Evolutionary conservation across 805 yeast genomes (phyloP).

Genomic region (Clavispora phyllophila): DNA sequence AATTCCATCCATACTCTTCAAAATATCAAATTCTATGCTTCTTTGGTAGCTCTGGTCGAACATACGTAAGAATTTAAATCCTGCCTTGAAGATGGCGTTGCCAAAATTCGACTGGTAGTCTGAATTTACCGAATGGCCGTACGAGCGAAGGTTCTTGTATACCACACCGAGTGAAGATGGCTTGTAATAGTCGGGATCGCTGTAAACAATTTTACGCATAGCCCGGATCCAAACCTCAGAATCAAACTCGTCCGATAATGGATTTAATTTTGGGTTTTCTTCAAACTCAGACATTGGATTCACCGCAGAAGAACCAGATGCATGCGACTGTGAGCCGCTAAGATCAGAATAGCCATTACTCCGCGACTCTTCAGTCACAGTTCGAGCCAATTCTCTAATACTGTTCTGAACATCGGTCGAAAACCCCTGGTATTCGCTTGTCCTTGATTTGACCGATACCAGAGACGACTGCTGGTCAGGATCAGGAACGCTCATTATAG

Average conservation of each 20-base stretch:
- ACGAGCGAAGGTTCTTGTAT: slow-evolving; percentile 10
- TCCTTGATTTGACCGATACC: not conserved
- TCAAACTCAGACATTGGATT: slow-evolving; percentile 2
- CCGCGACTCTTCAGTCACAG: not conserved
- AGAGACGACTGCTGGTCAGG: not conserved
- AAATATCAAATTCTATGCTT: slow-evolving; percentile 20
- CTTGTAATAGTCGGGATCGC: slow-evolving; percentile 11
- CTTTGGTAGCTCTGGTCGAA: not conserved
- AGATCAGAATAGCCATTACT: not conserved
- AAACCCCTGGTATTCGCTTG: slow-evolving; percentile 1
- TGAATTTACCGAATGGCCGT: slow-evolving; percentile 9
- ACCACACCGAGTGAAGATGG: slow-evolving; percentile 14
- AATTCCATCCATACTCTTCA: slow-evolving; percentile 32
- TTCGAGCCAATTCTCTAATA: not conserved
- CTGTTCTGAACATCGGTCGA: not conserved
- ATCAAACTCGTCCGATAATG: slow-evolving; percentile 8
- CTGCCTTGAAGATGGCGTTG: slow-evolving; percentile 5
- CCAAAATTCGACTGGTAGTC: slow-evolving; percentile 14
- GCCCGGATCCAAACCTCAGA: slow-evolving; percentile 11
- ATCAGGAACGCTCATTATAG: not conserved
- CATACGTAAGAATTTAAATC: not conserved
- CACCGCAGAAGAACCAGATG: not conserved
- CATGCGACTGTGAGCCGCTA: not conserved
- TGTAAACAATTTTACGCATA: slow-evolving; percentile 7
- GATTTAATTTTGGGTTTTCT: slow-evolving; percentile 9